Conservation (phyloP, 2,329 filamentous ascomycete genomes). For the Xylariaceae sp. region DNA sequence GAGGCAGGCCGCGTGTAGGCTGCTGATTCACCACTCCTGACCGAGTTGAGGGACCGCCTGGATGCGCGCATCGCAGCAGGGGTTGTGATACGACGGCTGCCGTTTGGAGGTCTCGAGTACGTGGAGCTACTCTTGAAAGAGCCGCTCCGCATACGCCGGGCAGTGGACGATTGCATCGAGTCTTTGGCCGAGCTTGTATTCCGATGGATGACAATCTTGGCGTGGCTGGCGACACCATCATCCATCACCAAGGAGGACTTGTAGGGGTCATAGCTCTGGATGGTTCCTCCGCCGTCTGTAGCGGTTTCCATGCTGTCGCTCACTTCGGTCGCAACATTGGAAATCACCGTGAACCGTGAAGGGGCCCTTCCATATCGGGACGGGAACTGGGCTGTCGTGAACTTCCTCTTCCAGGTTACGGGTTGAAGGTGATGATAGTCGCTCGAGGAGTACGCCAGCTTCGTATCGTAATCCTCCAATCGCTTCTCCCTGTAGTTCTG, state of each 20-base stretch:
- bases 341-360: conserved; percentile 59
- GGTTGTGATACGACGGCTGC: conserved; percentile 21
- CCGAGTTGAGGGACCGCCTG: conserved; percentile 39
- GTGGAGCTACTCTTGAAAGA: conserved; percentile 27
- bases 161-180: conserved; percentile 18
- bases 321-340: conserved; percentile 44
- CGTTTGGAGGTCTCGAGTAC: conserved; percentile 14
- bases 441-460: conserved; percentile 76
- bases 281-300: conserved; percentile 32
- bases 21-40: conserved; percentile 38
- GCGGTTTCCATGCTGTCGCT: conserved; percentile 28
- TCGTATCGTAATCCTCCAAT: conserved; percentile 76
- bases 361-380: conserved; percentile 41
- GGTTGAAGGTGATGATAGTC: conserved; percentile 79
- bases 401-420: conserved; percentile 48
- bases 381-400: conserved; percentile 54
- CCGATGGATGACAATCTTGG: conserved; percentile 63
- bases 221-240: conserved; percentile 47
- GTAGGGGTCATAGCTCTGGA: conserved; percentile 76
- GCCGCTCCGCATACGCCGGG: conserved; percentile 27
- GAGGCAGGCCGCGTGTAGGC: conserved; percentile 34
- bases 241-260: conserved; percentile 54
- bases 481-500: conserved; percentile 76
- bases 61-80: conserved; percentile 26
- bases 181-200: conserved; percentile 27